Evolutionary conservation across 164 flowering plant species (phyloP).

Genomic region (Chloranthus sessilifolius): DNA sequence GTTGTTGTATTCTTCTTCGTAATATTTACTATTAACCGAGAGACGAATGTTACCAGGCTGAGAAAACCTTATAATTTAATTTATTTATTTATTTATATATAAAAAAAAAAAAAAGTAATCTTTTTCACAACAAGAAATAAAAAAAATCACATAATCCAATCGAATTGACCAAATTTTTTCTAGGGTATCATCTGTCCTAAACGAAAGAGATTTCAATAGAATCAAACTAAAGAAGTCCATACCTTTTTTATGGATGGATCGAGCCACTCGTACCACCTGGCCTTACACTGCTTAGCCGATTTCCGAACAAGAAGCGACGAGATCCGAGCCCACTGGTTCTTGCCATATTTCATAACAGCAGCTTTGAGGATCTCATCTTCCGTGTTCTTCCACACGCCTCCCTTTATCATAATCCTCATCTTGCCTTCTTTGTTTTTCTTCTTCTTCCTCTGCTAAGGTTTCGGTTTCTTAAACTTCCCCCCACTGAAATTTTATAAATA

Average conservation of each 20-base stretch:
- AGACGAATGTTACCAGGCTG: no score
- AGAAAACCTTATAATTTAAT: no score
- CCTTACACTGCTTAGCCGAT: constrained; percentile 97
- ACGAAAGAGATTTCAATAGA: background rate
- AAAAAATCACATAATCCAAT: no score
- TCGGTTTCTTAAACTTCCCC: no score
- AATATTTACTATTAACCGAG: no score
- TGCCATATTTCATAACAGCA: constrained; percentile 97
- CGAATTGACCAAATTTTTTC: no score
- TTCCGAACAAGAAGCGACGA: constrained; percentile 90
- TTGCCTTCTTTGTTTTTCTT: constrained; percentile 24
- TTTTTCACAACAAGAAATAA: background rate
- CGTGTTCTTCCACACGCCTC: constrained; percentile 99
- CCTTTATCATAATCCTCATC: constrained; percentile 99
- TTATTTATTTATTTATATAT: no score
- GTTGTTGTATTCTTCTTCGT: no score
- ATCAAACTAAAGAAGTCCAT: background rate
- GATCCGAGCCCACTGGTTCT: constrained; percentile 97
- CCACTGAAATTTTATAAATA: no score
- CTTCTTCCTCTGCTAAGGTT: constrained; percentile 9
- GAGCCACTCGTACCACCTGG: constrained; percentile 99
- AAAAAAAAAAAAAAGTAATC: no score
- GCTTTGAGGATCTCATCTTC: constrained; percentile 98
- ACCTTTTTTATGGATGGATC: constrained; percentile 99
- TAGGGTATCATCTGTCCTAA: background rate